Evolutionary conservation across 169 alveolate species (phyloP).

Genomic region (Plasmodium cynomolgi): DNA sequence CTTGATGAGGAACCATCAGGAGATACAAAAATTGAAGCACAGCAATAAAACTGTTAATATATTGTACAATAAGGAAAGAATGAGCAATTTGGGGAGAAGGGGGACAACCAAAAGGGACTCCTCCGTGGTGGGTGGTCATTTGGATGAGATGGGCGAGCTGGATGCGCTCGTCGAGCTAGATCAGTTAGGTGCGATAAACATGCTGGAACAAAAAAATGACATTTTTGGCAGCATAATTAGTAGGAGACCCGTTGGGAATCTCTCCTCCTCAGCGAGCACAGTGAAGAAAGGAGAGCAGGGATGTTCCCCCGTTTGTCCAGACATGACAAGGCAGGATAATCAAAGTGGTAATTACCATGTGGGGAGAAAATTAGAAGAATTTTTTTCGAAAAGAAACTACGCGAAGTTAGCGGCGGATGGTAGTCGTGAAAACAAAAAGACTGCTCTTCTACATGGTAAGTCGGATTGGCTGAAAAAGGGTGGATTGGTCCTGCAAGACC

Average conservation of each 20-base stretch:
- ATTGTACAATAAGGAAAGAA: constrained; percentile 49
- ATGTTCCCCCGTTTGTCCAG: background rate
- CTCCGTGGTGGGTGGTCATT: background rate
- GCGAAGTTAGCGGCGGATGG: background rate
- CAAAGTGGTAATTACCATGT: background rate
- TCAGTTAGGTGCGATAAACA: background rate
- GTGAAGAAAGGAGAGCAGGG: background rate
- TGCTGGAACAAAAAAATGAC: background rate
- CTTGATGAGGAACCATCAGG: constrained; percentile 9
- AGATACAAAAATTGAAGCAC: constrained; percentile 44
- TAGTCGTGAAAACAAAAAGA: background rate
- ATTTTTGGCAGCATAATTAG: background rate
- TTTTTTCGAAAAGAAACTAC: background rate
- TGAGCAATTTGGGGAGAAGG: background rate
- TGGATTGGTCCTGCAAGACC: background rate
- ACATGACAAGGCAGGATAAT: background rate
- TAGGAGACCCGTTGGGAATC: background rate
- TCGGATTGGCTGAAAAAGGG: background rate
- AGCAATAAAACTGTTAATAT: constrained; percentile 45
- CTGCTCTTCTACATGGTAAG: background rate
- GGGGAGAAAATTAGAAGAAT: background rate
- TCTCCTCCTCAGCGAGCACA: background rate
- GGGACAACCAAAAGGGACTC: background rate
- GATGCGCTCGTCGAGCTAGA: background rate
- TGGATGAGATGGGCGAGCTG: background rate